Evolutionary conservation across 768 basidiomycete genomes (phyloP), one percentile per base, ranked within the genome.

Genomic region (Leccinum aurantiacum): DNA sequence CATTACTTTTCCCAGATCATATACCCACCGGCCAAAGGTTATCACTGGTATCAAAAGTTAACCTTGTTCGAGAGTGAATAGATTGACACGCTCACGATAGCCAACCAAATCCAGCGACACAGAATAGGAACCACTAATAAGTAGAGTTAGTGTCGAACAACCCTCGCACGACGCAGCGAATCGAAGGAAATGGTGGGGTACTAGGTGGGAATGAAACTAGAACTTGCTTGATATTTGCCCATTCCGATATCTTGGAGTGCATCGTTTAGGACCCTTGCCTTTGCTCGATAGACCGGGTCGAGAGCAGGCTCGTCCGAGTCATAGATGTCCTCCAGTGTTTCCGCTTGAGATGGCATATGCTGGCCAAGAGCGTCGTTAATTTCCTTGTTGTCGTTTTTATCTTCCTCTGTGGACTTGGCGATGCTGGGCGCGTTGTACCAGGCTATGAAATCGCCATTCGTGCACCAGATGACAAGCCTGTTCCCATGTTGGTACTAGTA

Each of bases 91-190:
- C 86, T 71, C 70, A 88, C 87, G 86, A 83, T 60, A 89, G 80
- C 88, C 87, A 90, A 54, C 89, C 89, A 72, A 90, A 89, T 2
- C 87, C 89, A 17, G 87, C 80, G 29, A 88, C 85, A 54, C 83
- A 57, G 69, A 90, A 89, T 37, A 90, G 69, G 59, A 76, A 74
- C 77, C 84, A 87, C 86, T 89, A 60, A 19, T 8, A 19, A 11
- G 29, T 15, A 53, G 17, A 25, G 2, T 46, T 1, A 6, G 35
- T n/a, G 53, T 62, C 19, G 58, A 55, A 55, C 24, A 51, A 19
- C 22, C 29, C 33, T 62, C 13, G 54, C 25, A 22, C 4, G 33
- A 7, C 24, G 9, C 41, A 52, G 3, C 15, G 48, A 25, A 17
- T 15, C 13, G n/a, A 53, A n/a, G 10, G 17, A n/a, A 25, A 57